Evolutionary conservation across 2,329 filamentous ascomycete genomes (phyloP).

Genomic region (Paecilomyces niveus): DNA sequence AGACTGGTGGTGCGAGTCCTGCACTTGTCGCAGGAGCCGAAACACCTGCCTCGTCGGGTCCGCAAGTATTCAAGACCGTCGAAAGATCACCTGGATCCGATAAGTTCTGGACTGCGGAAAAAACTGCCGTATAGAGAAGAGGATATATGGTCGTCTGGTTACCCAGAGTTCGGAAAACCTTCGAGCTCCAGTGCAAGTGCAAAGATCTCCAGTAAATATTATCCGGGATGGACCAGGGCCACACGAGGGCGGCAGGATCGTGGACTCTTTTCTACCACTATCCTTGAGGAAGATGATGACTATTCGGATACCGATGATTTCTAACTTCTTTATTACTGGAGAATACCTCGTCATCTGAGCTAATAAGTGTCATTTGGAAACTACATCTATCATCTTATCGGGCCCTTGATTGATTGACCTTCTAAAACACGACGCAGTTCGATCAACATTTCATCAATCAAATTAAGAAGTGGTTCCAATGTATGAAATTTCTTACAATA

Average conservation of each 20-base stretch:
- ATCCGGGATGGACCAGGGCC: conserved; percentile 4
- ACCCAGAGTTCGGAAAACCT: not conserved
- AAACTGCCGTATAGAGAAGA: not conserved
- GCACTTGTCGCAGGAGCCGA: not conserved
- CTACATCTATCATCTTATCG: not conserved
- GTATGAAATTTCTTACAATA: too few species aligned
- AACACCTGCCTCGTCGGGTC: not conserved
- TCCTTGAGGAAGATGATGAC: conserved; percentile 67
- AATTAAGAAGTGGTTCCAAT: too few species aligned
- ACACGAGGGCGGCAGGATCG: conserved; percentile 17
- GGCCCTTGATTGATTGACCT: too few species aligned
- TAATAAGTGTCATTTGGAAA: not conserved
- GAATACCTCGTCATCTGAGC: not conserved
- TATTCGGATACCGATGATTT: conserved; percentile 36
- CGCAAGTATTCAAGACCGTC: not conserved
- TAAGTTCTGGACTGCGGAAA: not conserved
- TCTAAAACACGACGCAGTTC: too few species aligned
- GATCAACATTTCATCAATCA: too few species aligned
- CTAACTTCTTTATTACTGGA: not conserved
- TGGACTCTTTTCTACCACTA: conserved; percentile 57
- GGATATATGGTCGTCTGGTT: not conserved
- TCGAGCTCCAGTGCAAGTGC: not conserved
- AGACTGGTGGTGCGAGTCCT: not conserved
- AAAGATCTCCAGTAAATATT: conserved; percentile 3
- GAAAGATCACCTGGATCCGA: not conserved